phyloP scores from a whole-genome alignment of 495 filamentous ascomycete species.

The Podospora tetraspora region DNA sequence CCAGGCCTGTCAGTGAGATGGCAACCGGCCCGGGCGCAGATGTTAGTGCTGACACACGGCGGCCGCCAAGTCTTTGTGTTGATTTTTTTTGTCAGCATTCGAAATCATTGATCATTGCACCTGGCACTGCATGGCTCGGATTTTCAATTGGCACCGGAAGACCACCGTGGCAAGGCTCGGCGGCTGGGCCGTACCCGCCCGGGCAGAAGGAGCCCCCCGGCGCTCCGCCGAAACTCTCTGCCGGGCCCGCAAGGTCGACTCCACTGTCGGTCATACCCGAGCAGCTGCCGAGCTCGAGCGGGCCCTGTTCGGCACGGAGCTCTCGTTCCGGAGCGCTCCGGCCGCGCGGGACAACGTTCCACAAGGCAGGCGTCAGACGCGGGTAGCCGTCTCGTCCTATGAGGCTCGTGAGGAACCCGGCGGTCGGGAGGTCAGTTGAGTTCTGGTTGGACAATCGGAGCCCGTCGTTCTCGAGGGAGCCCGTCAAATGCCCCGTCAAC shows the following conservation, averaged over 20 bases:
- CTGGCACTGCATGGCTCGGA: not conserved
- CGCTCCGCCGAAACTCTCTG: not conserved
- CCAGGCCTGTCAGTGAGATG: not conserved
- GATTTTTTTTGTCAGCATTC: not conserved
- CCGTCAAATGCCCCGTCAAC: not conserved
- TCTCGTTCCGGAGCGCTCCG: not conserved
- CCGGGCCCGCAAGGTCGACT: not conserved
- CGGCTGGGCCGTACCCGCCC: not conserved
- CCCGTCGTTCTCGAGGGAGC: not conserved
- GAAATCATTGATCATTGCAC: not conserved
- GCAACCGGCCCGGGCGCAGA: not conserved
- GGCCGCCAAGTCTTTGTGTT: not conserved
- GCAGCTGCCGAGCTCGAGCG: not conserved
- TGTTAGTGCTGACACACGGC: not conserved
- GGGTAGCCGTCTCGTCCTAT: not conserved
- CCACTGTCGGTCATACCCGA: not conserved
- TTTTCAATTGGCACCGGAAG: not conserved
- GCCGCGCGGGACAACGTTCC: not conserved
- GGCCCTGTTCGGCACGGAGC: not conserved
- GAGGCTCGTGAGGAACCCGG: not conserved
- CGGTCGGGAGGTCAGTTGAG: not conserved
- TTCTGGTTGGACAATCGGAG: not conserved
- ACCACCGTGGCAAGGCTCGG: not conserved
- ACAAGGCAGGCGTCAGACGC: not conserved
- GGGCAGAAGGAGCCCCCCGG: not conserved